Evolutionary conservation across 768 basidiomycete genomes (phyloP), one percentile per base, ranked within the genome.

Genomic region (Russula sp.): DNA sequence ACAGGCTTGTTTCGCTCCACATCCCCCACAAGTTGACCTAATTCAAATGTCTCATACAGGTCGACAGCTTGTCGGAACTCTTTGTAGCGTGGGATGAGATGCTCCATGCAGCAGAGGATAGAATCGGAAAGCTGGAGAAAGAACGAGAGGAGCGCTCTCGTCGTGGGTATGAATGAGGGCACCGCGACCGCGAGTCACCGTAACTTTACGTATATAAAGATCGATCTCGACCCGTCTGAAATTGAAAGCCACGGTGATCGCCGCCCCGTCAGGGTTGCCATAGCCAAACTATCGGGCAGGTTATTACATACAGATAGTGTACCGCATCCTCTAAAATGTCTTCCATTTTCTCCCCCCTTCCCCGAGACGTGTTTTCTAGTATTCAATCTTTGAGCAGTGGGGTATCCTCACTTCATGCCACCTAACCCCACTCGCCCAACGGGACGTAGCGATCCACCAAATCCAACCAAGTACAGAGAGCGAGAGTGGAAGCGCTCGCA

Each of bases 51-150:
- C 31, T 11, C 20, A 32, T 20, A 45, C 59, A 92, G 91, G 85
- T 91, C 9, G 91, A 91, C 69, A 82, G 84, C 1, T 77, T 93
- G 1, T 93, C 91, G 13, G 90, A 92, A 66, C 76, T 93, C 22
- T 93, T 94, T 64, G 87, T 94, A 7, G 82, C 82, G 14, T 94
- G 91, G 91, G 89, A 93, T 66, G 89, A 92, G 61, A 80, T 85
- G 0, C 73, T 92, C 10, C 78, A 80, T n/a, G 84, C 82, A 50
- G 80, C 84, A 4, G 90, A 92, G 70, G 80, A 81, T 59, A 82
- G 81, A 56, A 73, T 85, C 6, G 74, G 74, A 32, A 77, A 74
- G 42, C 69, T 89, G 58, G 88, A 91, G 70, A 80, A 80, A n/a
- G n/a, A n/a, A n/a, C n/a, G n/a, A 63, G 79, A 77, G 13, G 87